These are phyloP conservation scores for Platanus orientalis DNA, from an alignment of 164 flowering plant genomes.

Conservation along the genomic window DNA sequence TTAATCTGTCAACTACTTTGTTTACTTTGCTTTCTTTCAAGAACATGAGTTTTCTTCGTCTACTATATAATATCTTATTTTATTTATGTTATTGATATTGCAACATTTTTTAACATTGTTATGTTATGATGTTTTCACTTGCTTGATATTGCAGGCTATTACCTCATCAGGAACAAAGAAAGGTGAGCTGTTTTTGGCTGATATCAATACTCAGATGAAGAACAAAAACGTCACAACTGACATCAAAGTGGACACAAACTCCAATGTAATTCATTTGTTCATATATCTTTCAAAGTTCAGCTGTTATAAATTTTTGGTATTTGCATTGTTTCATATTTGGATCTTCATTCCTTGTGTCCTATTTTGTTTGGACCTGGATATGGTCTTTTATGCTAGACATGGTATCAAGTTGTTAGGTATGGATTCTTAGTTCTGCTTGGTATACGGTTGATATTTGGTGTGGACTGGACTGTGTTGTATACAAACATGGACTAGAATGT, in stretches of 20 bases:
- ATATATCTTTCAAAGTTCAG: not conserved
- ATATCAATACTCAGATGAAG: conserved; percentile 74
- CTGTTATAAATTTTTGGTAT: not conserved
- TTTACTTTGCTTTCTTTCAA: too few relatives aligned
- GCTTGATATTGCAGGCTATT: conserved; percentile 46
- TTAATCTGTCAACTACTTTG: too few relatives aligned
- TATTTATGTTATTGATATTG: not conserved
- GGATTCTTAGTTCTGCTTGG: too few relatives aligned
- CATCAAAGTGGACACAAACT: conserved; percentile 84
- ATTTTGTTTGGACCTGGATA: too few relatives aligned
- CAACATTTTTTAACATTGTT: too few relatives aligned
- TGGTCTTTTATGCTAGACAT: too few relatives aligned
- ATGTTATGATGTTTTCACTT: not conserved
- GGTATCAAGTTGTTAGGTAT: too few relatives aligned
- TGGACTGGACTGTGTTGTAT: too few relatives aligned
- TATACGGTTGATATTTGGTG: too few relatives aligned
- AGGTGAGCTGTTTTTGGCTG: conserved; percentile 76
- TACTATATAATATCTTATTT: not conserved
- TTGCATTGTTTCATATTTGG: not conserved
- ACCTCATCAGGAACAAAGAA: conserved; percentile 79
- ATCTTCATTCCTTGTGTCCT: not conserved
- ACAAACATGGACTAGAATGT: too few relatives aligned
- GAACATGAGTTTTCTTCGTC: not conserved
- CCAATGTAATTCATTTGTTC: conserved; percentile 53
- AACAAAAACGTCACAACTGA: conserved; percentile 90